Percentiles rank a stretch among this genome's conserved stretches.
Conservation (phyloP, 2,329 filamentous ascomycete species). For the Huntiella moniliformis region DNA sequence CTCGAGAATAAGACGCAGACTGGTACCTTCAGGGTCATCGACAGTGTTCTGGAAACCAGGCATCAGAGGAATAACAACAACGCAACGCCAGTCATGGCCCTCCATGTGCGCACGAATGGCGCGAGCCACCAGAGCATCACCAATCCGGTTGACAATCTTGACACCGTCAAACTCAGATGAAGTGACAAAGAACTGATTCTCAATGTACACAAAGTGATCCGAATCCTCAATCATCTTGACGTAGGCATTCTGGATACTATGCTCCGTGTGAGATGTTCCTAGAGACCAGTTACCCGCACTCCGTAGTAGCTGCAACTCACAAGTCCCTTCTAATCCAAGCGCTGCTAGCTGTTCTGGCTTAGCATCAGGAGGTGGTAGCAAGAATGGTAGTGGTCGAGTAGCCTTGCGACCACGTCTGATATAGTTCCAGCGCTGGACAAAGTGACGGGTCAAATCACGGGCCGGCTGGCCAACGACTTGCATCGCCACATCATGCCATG, state of each 20-base stretch:
- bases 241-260: slow-evolving; percentile 92
- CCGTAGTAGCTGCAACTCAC: slow-evolving; percentile 86
- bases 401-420: slow-evolving; percentile 82
- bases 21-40: slow-evolving; percentile 81
- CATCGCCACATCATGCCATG: slow-evolving; percentile 97
- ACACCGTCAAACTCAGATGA: slow-evolving; percentile 76
- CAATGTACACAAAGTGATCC: slow-evolving; percentile 94
- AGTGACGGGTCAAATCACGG: slow-evolving; percentile 82
- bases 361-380: slow-evolving; percentile 85
- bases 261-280: slow-evolving; percentile 70
- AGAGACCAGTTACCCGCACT: slow-evolving; percentile 85
- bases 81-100: slow-evolving; percentile 74
- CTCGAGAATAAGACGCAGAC: slow-evolving; percentile 87
- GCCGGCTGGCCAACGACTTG: slow-evolving; percentile 93
- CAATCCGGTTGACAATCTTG: slow-evolving; percentile 81
- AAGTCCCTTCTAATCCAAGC: slow-evolving; percentile 79
- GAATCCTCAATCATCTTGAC: slow-evolving; percentile 87
- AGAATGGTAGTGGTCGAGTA: slow-evolving; percentile 78
- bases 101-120: slow-evolving; percentile 71
- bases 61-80: slow-evolving; percentile 84
- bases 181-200: slow-evolving; percentile 97
- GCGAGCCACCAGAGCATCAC: slow-evolving; percentile 81
- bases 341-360: slow-evolving; percentile 69
- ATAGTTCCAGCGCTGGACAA: slow-evolving; percentile 97
- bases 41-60: slow-evolving; percentile 98